These are phyloP conservation scores for Dipodascus albidus DNA, from an alignment of 805 yeast genomes.

Conservation along the genomic window DNA sequence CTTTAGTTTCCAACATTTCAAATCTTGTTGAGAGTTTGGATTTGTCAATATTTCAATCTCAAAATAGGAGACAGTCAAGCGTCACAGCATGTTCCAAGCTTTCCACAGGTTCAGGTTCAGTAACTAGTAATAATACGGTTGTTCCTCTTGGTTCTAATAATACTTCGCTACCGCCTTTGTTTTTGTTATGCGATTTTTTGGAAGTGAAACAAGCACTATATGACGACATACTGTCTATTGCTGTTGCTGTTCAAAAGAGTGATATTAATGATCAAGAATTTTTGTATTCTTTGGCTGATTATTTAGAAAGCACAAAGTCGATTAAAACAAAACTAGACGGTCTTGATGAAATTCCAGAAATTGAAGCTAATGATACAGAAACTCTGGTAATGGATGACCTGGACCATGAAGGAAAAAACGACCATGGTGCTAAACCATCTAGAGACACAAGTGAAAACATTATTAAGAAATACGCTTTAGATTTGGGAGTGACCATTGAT, in stretches of 20 bases:
- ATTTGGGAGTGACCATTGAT: constrained; percentile 2
- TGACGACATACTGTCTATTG: constrained; percentile 12
- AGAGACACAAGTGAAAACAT: neutral
- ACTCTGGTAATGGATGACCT: neutral
- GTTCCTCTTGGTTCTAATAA: neutral
- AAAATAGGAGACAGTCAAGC: constrained; percentile 5
- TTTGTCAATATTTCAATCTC: constrained; percentile 14
- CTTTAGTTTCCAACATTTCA: constrained; percentile 16
- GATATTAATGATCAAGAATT: constrained; percentile 11
- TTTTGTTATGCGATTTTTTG: constrained; percentile 49
- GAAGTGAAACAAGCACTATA: constrained; percentile 65
- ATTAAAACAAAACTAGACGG: neutral
- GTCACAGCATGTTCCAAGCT: constrained; percentile 3
- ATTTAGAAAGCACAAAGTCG: constrained; percentile 9
- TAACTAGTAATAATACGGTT: constrained; percentile 3
- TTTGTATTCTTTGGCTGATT: constrained; percentile 11
- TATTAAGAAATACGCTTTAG: neutral
- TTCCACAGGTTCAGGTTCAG: constrained; percentile 4
- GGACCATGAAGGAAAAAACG: neutral
- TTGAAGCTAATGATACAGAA: neutral
- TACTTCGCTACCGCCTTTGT: constrained; percentile 1
- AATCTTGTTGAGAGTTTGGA: constrained; percentile 27
- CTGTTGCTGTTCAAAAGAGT: constrained; percentile 6
- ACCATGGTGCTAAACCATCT: neutral
- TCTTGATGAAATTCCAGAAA: neutral